Percentiles rank a stretch among this genome's conserved stretches.
These are phyloP conservation scores for Colletotrichum sansevieriae DNA, from an alignment of 2,329 filamentous ascomycete genomes.

Conservation along the genomic window DNA sequence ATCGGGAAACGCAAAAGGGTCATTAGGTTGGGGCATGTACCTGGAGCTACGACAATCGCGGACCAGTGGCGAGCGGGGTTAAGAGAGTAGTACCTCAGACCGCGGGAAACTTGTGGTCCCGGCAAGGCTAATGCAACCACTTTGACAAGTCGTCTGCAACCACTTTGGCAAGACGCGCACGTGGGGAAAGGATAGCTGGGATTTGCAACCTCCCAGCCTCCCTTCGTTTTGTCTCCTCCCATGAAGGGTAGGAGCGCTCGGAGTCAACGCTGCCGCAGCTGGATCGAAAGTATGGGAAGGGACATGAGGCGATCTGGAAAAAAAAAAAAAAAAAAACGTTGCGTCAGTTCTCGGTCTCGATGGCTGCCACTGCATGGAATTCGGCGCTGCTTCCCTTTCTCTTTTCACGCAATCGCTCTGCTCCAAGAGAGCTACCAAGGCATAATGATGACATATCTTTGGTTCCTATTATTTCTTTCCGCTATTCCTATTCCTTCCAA, in stretches of 20 bases:
- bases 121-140: conserved; percentile 41
- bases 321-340: background rate
- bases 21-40: background rate
- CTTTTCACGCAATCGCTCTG: background rate
- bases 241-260: background rate
- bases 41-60: conserved; percentile 17
- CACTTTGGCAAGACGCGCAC: conserved; percentile 32
- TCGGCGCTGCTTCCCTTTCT: background rate
- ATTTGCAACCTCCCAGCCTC: background rate
- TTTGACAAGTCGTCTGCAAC: conserved; percentile 32
- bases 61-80: conserved; percentile 15
- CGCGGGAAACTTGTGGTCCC: background rate
- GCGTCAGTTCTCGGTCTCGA: conserved; percentile 17
- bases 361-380: background rate
- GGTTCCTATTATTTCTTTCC: background rate
- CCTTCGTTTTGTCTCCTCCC: background rate
- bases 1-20: background rate
- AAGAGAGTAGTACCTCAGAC: background rate
- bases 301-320: conserved; percentile 14
- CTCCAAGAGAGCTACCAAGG: background rate
- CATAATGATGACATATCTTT: conserved; percentile 9
- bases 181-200: conserved; percentile 9
- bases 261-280: conserved; percentile 1
- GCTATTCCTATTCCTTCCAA: too few relatives aligned
- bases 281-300: background rate